Evolutionary conservation across 305 asterid species (phyloP), one percentile per base, ranked within the genome.

Genomic region (Fraxinus angustifolia): DNA sequence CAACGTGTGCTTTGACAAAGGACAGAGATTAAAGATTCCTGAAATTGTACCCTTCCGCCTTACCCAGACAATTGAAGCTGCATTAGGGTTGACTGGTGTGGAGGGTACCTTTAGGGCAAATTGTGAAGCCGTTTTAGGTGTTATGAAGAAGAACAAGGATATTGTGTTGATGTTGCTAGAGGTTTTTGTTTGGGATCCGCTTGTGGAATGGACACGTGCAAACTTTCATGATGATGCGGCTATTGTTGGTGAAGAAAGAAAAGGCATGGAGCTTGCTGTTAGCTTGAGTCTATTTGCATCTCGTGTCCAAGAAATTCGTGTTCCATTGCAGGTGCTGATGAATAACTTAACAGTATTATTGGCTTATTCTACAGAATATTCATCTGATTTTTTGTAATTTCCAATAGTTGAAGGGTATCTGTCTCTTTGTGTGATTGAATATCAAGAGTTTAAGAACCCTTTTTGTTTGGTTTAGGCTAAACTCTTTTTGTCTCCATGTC

Each of bases 231-330:
- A 96, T 60, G 99, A 94, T 85, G 99, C 98, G 48, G 99, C 98
- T 75, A 92, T 96, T 79, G 97, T 96, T 83, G 98, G 99, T 70
- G 99, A 96, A 89, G 99, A 96, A 88, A 91, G 99, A 75, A 96
- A 89, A 85, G 99, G 99, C 89, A 96, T 96, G 99, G 99, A 96
- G 87, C 97, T 96, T 82, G 99, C 99, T n/a, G 99, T 96, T 73
- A 96, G 99, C 90, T 88, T 96, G 87, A 96, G 99, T 90, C 89
- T 96, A 60, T 96, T 96, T 78, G 98, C 99, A 33, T 96, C 99
- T 4, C 98, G 98, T 8, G 94, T 94, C 91, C 99, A 94, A 90
- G 99, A 96, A 89, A 93, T 94, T 82, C 98, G 98, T 78, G 92
- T 94, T 84, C 96, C 98, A 16, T 89, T 96, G 91, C 99, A 96